Evolutionary conservation across 495 filamentous ascomycete species (phyloP).

Genomic region (Chaetomium fimeti): DNA sequence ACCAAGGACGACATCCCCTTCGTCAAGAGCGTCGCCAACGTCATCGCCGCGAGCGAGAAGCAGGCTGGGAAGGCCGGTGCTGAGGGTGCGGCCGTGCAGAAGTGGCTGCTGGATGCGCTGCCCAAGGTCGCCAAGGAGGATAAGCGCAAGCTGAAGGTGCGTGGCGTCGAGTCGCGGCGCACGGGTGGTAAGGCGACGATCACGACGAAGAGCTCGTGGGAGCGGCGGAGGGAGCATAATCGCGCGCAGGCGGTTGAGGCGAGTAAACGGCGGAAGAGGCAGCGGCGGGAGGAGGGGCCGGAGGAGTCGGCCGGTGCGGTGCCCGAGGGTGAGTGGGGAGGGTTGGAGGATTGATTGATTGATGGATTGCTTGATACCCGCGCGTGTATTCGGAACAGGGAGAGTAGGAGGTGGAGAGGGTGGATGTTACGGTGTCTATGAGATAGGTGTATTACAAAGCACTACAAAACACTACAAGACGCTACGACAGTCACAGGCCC

Average conservation of each 20-base stretch:
- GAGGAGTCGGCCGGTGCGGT: conserved; percentile 39
- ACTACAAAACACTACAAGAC: conserved; percentile 6
- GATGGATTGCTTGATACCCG: conserved; percentile 10
- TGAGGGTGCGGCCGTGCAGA: conserved; percentile 56
- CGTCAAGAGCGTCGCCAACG: conserved; percentile 87
- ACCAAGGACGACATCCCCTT: conserved; percentile 91
- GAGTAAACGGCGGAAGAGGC: conserved; percentile 60
- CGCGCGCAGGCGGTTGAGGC: conserved; percentile 69
- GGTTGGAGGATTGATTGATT: conserved; percentile 51
- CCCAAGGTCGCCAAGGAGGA: conserved; percentile 79
- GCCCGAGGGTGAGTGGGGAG: conserved; percentile 62
- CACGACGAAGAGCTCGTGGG: conserved; percentile 89
- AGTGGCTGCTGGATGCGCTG: conserved; percentile 87
- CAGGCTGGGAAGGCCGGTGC: conserved; percentile 48
- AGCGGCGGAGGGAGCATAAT: conserved; percentile 73
- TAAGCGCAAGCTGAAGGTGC: conserved; percentile 75
- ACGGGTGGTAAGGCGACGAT: conserved; percentile 57
- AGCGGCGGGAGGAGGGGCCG: conserved; percentile 31
- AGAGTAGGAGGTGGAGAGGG: background rate
- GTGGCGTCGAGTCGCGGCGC: conserved; percentile 76
- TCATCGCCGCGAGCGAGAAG: conserved; percentile 81
- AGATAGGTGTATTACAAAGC: conserved; percentile 1
- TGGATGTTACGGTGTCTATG: background rate
- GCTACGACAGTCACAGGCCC: background rate
- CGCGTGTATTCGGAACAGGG: background rate